Evolutionary conservation across 257 asterid species (phyloP).

Genomic region (Solanum chilense): DNA sequence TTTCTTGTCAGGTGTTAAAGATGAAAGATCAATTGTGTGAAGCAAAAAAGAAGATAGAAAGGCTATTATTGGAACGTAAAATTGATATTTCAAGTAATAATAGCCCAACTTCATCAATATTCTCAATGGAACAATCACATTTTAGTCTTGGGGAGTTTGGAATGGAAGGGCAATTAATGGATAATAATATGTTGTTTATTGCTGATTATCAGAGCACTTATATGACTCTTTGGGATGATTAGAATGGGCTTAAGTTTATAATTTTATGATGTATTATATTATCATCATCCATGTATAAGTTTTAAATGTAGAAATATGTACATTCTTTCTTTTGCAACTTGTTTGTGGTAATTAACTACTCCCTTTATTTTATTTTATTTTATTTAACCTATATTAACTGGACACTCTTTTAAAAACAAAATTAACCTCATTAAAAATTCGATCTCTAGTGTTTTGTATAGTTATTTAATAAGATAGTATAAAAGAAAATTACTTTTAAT

Average conservation of each 20-base stretch:
- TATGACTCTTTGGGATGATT: slow-evolving; percentile 5
- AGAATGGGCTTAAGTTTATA: slow-evolving; percentile 5
- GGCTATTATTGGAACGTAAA: slow-evolving; percentile 12
- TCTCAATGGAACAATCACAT: slow-evolving; percentile 20
- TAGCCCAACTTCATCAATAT: slow-evolving; percentile 30
- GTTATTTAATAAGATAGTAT: background rate
- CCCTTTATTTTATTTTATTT: background rate
- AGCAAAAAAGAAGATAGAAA: slow-evolving; percentile 36
- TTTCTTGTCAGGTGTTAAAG: slow-evolving; percentile 18
- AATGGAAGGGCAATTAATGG: slow-evolving; percentile 19
- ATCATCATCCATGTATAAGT: background rate
- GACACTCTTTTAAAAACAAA: background rate
- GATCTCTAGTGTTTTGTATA: background rate
- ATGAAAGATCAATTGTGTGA: slow-evolving; percentile 39
- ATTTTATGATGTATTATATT: background rate
- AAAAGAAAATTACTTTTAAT: background rate
- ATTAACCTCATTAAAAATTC: background rate
- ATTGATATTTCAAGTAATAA: slow-evolving; percentile 39
- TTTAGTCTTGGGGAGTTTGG: slow-evolving; percentile 31
- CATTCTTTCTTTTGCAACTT: slow-evolving; percentile 2
- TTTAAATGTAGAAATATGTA: background rate
- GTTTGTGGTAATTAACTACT: slow-evolving; percentile 2
- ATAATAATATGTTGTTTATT: slow-evolving; percentile 24
- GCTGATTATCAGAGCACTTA: slow-evolving; percentile 1
- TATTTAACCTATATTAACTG: background rate